A percentile compares a stretch with the other conserved stretches of the same genome.
phyloP scores from a whole-genome alignment of 2,329 filamentous ascomycete genomes.

The Fusarium sp. region DNA sequence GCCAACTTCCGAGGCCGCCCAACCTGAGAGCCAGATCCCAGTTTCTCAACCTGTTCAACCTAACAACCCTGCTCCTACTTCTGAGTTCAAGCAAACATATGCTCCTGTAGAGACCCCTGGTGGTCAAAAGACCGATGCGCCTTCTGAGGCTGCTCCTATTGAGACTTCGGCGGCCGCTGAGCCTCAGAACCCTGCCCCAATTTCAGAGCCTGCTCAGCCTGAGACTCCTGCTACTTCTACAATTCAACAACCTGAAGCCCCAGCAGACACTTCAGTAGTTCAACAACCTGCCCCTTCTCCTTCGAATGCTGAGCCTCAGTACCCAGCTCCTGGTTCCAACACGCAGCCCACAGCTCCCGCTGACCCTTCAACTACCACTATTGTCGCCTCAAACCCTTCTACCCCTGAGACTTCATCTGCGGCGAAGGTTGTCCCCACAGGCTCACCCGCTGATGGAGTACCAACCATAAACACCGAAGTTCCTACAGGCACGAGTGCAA shows the following conservation, averaged over 20 bases:
- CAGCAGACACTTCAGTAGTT: slow-evolving; percentile 14
- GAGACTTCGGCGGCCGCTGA: slow-evolving; percentile 10
- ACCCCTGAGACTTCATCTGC: slow-evolving; percentile 14
- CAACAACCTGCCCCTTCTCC: slow-evolving; percentile 23
- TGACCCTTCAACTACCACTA: slow-evolving; percentile 10
- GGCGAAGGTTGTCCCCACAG: slow-evolving; percentile 25
- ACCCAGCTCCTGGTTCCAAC: slow-evolving; percentile 13
- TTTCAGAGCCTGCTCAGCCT: slow-evolving; percentile 20
- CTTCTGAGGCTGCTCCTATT: slow-evolving; percentile 9
- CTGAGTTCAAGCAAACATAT: slow-evolving; percentile 22
- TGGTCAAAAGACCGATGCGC: slow-evolving; percentile 15
- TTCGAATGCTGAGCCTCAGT: slow-evolving; percentile 9
- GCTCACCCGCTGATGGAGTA: slow-evolving; percentile 53
- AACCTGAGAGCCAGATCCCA: slow-evolving; percentile 10
- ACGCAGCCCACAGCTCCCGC: slow-evolving; percentile 14
- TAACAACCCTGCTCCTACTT: slow-evolving; percentile 14
- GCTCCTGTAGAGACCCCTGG: slow-evolving; percentile 17
- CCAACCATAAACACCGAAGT: slow-evolving; percentile 58
- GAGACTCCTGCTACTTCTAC: slow-evolving; percentile 10
- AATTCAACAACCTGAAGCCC: slow-evolving; percentile 1
- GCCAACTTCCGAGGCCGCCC: slow-evolving; percentile 27
- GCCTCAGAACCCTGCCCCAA: slow-evolving; percentile 6
- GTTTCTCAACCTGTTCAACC: slow-evolving; percentile 29
- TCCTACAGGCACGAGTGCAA: slow-evolving; percentile 55
- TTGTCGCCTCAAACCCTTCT: slow-evolving; percentile 31